phyloP scores from a whole-genome alignment of 192 early-diverging fungal species.

The Coemansia interrupta region DNA sequence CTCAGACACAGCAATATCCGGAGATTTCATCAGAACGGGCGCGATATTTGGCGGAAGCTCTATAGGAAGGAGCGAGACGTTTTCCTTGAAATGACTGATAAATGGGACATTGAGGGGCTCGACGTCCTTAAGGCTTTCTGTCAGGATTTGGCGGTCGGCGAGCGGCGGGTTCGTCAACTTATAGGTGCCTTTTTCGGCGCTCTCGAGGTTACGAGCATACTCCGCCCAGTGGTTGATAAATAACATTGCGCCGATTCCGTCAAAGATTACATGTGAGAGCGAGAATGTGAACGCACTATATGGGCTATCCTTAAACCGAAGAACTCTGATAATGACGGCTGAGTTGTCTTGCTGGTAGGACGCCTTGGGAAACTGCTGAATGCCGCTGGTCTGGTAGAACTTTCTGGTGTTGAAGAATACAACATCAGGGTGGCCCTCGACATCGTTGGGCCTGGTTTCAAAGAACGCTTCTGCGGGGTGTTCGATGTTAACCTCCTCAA shows the following conservation, averaged over 20 bases:
- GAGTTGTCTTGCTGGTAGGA: constrained; percentile 32
- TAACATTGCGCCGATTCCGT: constrained; percentile 14
- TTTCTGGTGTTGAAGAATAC: constrained; percentile 34
- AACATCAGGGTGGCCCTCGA: not conserved
- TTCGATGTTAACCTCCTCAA: constrained; percentile 23
- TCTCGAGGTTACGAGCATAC: constrained; percentile 21
- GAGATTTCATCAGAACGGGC: constrained; percentile 25
- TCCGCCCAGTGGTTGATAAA: constrained; percentile 43
- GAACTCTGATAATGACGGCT: constrained; percentile 16
- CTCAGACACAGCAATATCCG: constrained; percentile 19
- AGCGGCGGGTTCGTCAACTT: constrained; percentile 17
- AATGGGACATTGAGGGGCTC: constrained; percentile 18
- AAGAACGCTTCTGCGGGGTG: constrained; percentile 32
- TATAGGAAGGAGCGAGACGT: not conserved
- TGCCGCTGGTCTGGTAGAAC: constrained; percentile 23
- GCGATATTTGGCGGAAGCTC: constrained; percentile 13
- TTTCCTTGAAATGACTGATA: constrained; percentile 28
- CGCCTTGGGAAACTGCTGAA: constrained; percentile 18
- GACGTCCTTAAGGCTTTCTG: constrained; percentile 16
- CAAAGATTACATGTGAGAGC: constrained; percentile 38
- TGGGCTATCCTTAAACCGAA: constrained; percentile 30
- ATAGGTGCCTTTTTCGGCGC: constrained; percentile 3
- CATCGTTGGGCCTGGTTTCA: not conserved
- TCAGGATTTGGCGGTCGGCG: constrained; percentile 18
- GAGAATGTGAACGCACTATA: constrained; percentile 32